Base-by-base conservation (phyloP, 2,329 filamentous ascomycete genomes). In the Fusarium sp. region DNA sequence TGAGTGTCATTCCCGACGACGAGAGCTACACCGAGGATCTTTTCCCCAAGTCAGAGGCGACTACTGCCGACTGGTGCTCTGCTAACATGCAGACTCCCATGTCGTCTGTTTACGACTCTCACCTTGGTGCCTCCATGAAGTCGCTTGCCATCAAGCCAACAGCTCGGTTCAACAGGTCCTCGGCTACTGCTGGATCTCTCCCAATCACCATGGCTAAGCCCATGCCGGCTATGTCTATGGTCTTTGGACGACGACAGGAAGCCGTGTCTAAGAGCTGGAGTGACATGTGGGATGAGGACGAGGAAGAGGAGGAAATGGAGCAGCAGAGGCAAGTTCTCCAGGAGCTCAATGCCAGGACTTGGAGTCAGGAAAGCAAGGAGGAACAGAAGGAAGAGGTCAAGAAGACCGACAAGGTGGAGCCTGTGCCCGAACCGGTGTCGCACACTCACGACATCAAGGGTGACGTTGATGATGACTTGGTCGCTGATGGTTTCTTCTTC, bases 251-350 rank as follows among this genome's bases (percentile, higher is more conserved):
- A 76, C 89, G 92, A 77, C 88, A 89, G 67, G 92, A 95, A 45
- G 84, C 87, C 47, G 93, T 97, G 47, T 97, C 96, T 58, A 98
- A 98, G 91, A 98, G 96, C 84, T 99, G 96, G 96, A 97, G 94
- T 76, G 96, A 99, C 79, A 89, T 98, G 79, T 98, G 94, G 91
- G 95, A 98, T 62, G 95, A 98, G 79, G 95, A 98, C 55, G 83
- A 85, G 45, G 94, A 92, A 69, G 89, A 92, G 67, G 87, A 91
- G 73, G 88, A 91, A 76, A 86, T 86, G 65, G 81, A 82, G 62
- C 87, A 87, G 68, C 88, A 91, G 77, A 67, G 76, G 40, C 71
- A 74, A 54, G 62, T 73, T 39, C 81, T 92, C 26, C 88, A 91
- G 80, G 83, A 89, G 77, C 85, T 92, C 75, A 93, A 94, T 77